Percentiles rank a stretch among this genome's conserved stretches.
These are phyloP conservation scores for Nothophoma quercina DNA, from an alignment of 2,329 filamentous ascomycete species.

Conservation along the genomic window DNA sequence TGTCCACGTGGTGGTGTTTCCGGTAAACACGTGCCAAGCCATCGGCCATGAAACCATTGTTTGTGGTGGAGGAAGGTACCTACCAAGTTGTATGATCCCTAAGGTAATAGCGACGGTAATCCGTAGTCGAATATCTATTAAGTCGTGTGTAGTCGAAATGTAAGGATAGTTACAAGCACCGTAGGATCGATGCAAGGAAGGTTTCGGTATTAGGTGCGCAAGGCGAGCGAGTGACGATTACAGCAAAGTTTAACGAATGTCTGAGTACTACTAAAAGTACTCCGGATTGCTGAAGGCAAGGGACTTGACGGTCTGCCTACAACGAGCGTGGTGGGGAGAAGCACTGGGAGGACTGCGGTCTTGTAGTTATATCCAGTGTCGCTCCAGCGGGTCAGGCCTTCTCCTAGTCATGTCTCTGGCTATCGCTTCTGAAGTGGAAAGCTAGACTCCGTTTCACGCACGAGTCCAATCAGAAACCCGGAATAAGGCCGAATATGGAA, in stretches of 20 bases:
- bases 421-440: slow-evolving; percentile 15
- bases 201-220: slow-evolving; percentile 17
- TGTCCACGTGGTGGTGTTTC: slow-evolving; percentile 9
- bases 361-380: slow-evolving; percentile 29
- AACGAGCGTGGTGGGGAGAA: slow-evolving; percentile 30
- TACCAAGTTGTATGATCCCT: slow-evolving; percentile 9
- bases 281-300: slow-evolving; percentile 34
- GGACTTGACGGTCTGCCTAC: slow-evolving; percentile 33
- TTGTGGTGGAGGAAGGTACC: slow-evolving; percentile 2
- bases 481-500: slow-evolving; percentile 25
- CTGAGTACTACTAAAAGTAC: slow-evolving; percentile 23
- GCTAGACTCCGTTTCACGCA: slow-evolving; percentile 19
- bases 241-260: slow-evolving; percentile 24
- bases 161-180: slow-evolving; percentile 16
- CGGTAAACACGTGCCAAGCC: neutral
- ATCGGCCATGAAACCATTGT: neutral
- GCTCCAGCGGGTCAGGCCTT: slow-evolving; percentile 15
- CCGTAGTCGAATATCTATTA: slow-evolving; percentile 6
- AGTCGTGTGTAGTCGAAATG: slow-evolving; percentile 7
- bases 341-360: slow-evolving; percentile 24
- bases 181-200: slow-evolving; percentile 13
- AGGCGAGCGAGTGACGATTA: slow-evolving; percentile 19
- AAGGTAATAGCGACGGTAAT: slow-evolving; percentile 2
- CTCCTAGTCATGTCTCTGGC: slow-evolving; percentile 25
- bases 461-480: slow-evolving; percentile 4